Base-by-base conservation (phyloP, 2,329 filamentous ascomycete species). In the Herpomyces periplanetae region DNA sequence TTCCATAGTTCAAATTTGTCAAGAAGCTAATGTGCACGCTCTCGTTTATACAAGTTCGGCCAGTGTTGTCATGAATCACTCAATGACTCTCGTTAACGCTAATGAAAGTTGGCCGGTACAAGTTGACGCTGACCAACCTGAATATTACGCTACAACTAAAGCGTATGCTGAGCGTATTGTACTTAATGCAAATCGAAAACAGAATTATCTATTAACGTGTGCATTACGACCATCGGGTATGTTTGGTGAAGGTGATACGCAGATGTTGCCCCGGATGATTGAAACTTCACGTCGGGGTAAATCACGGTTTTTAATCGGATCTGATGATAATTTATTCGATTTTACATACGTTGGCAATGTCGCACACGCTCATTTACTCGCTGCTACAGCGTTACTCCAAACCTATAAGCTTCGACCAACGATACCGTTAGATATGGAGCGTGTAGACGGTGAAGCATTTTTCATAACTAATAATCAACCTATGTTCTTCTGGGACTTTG, bases 31-130 rank as follows among this genome's bases (percentile, higher is more conserved):
- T 25, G 69, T 75, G 31, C 66, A 59, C 39, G 65, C 53, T 1
- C 56, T 91, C 26, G 66, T 91, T 17, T 87, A 75, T 40, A 91
- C 75, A 8, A 80, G 65, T 37, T 80, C 64, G 20, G 64, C 66
- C 20, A 84, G 69, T 24, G 62, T 87, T 25, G 47, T 87, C 26
- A 62, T 65, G 33, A 71, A 91, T 39, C 73, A 73, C 28, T 26
- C 24, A 52, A 43, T 24, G 65, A 87, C 35, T 50, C 84, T 34
- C 50, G 30, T 58, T 35, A 73, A 87, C 35, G 69, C 68, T 27
- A 62, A 73, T 37, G 75, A 91, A 45, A 45, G 51, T 17, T 69
- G 63, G 49, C 68, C 68, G 11, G 49, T 63, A 19, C 20, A 48
- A 55, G 17, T 65, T 65, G 13, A 49, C 51, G 23, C 40, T 55